Conservation (phyloP, 306 rosid genomes). For the Dicorynia guianensis region DNA sequence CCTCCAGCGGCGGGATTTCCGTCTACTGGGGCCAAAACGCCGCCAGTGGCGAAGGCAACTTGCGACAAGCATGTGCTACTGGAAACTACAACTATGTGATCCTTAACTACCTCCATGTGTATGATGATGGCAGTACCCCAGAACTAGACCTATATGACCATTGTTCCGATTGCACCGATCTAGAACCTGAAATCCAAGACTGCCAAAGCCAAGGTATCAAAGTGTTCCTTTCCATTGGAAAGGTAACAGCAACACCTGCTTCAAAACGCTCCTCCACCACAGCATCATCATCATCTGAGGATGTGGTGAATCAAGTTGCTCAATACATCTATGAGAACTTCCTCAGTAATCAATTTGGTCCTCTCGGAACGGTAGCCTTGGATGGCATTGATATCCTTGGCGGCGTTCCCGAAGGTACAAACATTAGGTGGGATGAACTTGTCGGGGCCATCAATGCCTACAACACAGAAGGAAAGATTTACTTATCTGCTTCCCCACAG, state of each 20-base stretch:
- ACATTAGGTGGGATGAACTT: slow-evolving; percentile 46
- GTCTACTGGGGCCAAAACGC: neutral
- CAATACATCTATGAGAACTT: slow-evolving; percentile 49
- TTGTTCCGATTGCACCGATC: too few relatives aligned
- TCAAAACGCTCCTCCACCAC: too few relatives aligned
- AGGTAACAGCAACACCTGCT: too few relatives aligned
- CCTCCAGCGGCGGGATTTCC: neutral
- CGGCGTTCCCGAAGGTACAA: neutral
- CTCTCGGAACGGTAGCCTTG: slow-evolving; percentile 44
- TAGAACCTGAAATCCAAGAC: too few relatives aligned
- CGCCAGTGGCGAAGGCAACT: neutral
- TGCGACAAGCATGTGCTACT: neutral
- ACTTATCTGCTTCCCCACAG: slow-evolving; percentile 52
- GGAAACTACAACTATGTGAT: neutral
- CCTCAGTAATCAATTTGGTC: slow-evolving; percentile 45
- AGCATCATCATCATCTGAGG: neutral
- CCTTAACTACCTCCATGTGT: neutral
- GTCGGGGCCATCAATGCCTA: slow-evolving; percentile 30
- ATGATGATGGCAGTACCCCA: too few relatives aligned
- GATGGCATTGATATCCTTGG: slow-evolving; percentile 55
- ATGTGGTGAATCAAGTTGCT: slow-evolving; percentile 33
- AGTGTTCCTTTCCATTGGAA: too few relatives aligned
- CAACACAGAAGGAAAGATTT: slow-evolving; percentile 14
- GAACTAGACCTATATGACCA: too few relatives aligned
- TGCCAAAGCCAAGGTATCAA: too few relatives aligned